Base-by-base conservation (phyloP, 768 basidiomycete genomes). In the Fomitopsis pulvina region DNA sequence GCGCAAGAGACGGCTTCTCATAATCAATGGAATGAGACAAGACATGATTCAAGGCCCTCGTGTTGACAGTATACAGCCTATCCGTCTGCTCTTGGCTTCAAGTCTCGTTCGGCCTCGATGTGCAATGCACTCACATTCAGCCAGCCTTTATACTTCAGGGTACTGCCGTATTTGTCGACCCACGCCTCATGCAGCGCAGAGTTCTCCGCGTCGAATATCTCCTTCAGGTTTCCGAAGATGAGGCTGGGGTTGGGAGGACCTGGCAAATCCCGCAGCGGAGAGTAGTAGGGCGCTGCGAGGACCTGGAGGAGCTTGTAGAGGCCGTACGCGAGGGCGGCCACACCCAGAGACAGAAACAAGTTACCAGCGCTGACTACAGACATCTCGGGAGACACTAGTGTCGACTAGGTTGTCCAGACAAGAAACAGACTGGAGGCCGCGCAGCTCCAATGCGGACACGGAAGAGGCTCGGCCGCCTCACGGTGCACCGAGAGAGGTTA, bases 21-120 rank as follows among this genome's bases (percentile, higher is more conserved):
- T 83, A 88, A 27, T 71, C 67, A 18, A 73, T 63, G 21, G 68
- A 68, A 50, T 85, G 79, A 52, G 73, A 72, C n/a, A 91, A 68
- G 43, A 92, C 68, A 55, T 89, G 80, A 41, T 75, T 74, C 34
- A 90, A 29, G 0, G 85, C 87, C 27, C 78, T 77, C 0, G 78
- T 67, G 57, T 89, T 87, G 48, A 71, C 62, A 0, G 54, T 56
- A 25, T 48, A 56, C 4, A 58, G 44, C 11, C 50, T 44, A 14
- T 41, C 22, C 1, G n/a, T 24, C 57, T 58, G 25, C 2, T 4
- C 22, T 21, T 10, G 4, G 7, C 32, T 34, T 18, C 16, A 22
- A 20, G 14, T 20, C 10, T 2, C 43, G 18, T 22, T 14, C 24
- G 18, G 26, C 10, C 4, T 25, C 12, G 1, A n/a, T n/a, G 14